A percentile compares a stretch with the other conserved stretches of the same genome.
These are phyloP conservation scores for Leishmania guyanensis DNA, from an alignment of 208 protist genomes.

Conservation along the genomic window DNA sequence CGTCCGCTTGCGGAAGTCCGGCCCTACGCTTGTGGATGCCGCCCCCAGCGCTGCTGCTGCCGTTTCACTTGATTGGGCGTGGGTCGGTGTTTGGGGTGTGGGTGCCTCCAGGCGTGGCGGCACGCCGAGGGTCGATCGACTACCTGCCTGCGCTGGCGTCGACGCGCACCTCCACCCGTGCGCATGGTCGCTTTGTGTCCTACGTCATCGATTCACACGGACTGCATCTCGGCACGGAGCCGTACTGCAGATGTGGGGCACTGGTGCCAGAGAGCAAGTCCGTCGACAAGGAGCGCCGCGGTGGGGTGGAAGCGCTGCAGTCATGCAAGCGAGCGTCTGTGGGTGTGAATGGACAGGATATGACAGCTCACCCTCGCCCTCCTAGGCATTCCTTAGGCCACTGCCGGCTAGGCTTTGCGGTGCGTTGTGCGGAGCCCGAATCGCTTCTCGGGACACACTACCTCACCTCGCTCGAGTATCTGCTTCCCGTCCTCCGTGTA, in stretches of 20 bases:
- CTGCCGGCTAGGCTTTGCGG: conserved; percentile 8
- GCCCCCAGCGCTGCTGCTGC: conserved; percentile 64
- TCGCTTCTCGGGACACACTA: conserved; percentile 1
- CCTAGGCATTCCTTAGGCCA: neutral
- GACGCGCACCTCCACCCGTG: neutral
- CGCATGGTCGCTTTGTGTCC: conserved; percentile 2
- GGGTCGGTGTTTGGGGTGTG: conserved; percentile 52
- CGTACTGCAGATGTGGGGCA: neutral
- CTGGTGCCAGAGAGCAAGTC: neutral
- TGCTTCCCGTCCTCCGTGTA: conserved; percentile 7
- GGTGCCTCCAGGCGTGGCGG: conserved; percentile 20
- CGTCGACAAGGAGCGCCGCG: neutral
- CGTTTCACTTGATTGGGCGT: conserved; percentile 51
- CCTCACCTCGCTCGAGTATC: neutral
- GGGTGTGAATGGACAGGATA: neutral
- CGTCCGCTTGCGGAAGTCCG: neutral
- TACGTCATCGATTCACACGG: conserved; percentile 20
- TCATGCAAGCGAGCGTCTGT: neutral
- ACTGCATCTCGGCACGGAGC: conserved; percentile 9
- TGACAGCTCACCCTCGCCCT: neutral
- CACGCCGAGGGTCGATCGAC: neutral
- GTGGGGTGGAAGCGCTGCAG: neutral
- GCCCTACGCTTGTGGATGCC: conserved; percentile 35
- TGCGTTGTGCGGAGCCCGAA: conserved; percentile 13
- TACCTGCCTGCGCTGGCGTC: neutral